Evolutionary conservation across 768 basidiomycete genomes (phyloP).

Genomic region (Tricholomella constricta): DNA sequence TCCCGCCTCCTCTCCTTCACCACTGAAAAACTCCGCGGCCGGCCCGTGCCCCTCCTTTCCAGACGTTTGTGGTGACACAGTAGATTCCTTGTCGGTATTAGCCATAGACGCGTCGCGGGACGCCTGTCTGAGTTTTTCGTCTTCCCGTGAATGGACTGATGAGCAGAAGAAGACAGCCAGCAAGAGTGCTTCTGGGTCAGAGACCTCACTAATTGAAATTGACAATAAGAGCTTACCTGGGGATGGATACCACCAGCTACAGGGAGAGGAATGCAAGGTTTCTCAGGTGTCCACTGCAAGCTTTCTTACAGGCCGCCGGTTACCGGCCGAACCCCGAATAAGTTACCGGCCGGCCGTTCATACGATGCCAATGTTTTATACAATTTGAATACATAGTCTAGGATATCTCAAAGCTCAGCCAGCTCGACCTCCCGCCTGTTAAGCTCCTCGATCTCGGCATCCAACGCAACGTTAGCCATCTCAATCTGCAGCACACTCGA

Average conservation of each 20-base stretch:
- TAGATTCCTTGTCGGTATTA: constrained; percentile 53
- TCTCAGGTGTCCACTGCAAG: constrained; percentile 16
- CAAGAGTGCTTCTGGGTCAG: neutral
- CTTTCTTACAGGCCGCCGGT: constrained; percentile 15
- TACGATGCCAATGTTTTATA: too few relatives aligned
- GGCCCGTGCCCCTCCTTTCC: constrained; percentile 37
- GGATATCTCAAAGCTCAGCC: constrained; percentile 36
- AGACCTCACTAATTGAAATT: neutral
- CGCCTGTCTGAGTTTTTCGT: constrained; percentile 47
- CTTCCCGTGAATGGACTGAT: constrained; percentile 30
- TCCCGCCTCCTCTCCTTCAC: constrained; percentile 23
- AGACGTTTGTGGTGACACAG: constrained; percentile 45
- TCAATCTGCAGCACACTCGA: constrained; percentile 92
- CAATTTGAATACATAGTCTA: neutral
- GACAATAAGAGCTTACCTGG: constrained; percentile 31
- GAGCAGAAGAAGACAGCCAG: constrained; percentile 9
- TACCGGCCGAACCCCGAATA: constrained; percentile 14
- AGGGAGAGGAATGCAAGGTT: constrained; percentile 22
- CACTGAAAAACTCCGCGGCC: constrained; percentile 28
- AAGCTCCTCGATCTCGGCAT: constrained; percentile 72
- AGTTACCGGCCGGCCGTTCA: constrained; percentile 16
- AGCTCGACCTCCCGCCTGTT: constrained; percentile 64
- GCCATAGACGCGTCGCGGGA: constrained; percentile 84
- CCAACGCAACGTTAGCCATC: constrained; percentile 90
- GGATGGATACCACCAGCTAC: constrained; percentile 38